Conservation (phyloP, 1,284 basidiomycete species). For the Boletus semigastroideus region DNA sequence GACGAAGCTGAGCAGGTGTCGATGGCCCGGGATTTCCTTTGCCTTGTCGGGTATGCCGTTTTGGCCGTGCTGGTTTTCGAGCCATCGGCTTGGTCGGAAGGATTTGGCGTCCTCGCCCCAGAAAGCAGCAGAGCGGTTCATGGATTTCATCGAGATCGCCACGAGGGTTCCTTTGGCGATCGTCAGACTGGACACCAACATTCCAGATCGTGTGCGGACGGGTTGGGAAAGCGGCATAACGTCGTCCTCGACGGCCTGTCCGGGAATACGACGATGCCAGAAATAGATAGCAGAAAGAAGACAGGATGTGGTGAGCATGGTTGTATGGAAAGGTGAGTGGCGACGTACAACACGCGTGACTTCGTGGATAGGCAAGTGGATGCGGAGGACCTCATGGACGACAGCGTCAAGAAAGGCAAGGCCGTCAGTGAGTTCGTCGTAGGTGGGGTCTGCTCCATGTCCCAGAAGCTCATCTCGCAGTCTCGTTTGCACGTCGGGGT, state of each 20-base stretch:
- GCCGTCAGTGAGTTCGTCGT: constrained; percentile 16
- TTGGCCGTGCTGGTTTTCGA: constrained; percentile 17
- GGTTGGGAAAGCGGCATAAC: constrained; percentile 44
- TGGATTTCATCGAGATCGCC: constrained; percentile 38
- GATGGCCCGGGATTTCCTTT: constrained; percentile 40
- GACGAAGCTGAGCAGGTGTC: constrained; percentile 41
- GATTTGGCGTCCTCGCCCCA: constrained; percentile 43
- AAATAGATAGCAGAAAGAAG: background rate
- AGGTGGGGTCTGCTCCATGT: constrained; percentile 5
- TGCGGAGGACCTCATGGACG: constrained; percentile 23
- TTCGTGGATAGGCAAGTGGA: constrained; percentile 23
- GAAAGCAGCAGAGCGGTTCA: constrained; percentile 48
- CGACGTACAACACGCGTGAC: constrained; percentile 41
- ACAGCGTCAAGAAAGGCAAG: constrained; percentile 25
- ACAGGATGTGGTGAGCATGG: background rate
- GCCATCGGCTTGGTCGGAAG: constrained; percentile 41
- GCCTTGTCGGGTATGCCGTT: constrained; percentile 24
- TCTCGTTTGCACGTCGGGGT: constrained; percentile 12
- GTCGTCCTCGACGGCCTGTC: constrained; percentile 49
- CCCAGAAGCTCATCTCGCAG: constrained; percentile 9
- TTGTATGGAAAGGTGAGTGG: background rate
- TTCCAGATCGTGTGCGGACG: constrained; percentile 33
- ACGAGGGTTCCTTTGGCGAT: constrained; percentile 47
- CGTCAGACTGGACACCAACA: constrained; percentile 37
- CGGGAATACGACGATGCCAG: background rate